These are phyloP conservation scores for Neurospora sp. DNA, from an alignment of 495 filamentous ascomycete species.

Conservation along the genomic window DNA sequence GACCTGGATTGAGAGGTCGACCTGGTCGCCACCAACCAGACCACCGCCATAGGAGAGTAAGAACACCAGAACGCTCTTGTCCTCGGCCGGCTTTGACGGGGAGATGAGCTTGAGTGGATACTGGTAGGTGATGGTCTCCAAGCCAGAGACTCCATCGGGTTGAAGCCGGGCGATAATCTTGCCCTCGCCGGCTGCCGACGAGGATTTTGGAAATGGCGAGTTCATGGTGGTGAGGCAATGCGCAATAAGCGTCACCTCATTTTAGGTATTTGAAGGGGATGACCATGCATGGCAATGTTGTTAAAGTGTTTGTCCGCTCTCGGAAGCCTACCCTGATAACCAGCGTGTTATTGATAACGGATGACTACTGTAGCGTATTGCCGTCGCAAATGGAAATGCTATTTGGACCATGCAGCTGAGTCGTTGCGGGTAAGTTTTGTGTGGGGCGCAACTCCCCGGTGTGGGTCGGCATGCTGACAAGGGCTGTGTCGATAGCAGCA, in stretches of 20 bases:
- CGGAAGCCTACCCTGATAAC: background rate
- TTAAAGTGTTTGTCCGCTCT: background rate
- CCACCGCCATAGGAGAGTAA: conserved; percentile 93
- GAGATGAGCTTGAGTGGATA: conserved; percentile 94
- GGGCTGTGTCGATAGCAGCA: background rate
- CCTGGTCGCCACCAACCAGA: conserved; percentile 74
- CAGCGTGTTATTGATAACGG: background rate
- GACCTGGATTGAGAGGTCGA: conserved; percentile 61
- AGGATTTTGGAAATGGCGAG: conserved; percentile 57
- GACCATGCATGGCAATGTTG: background rate
- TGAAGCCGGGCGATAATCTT: conserved; percentile 62
- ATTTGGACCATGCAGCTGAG: background rate
- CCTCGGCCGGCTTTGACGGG: conserved; percentile 39
- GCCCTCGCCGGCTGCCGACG: conserved; percentile 67
- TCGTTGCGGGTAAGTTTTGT: background rate
- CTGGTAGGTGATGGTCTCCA: conserved; percentile 71
- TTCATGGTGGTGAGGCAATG: conserved; percentile 23
- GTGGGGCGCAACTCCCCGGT: no score
- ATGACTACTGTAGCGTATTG: background rate
- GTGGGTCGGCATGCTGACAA: background rate
- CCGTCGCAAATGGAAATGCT: background rate
- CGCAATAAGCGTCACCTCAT: conserved; percentile 9
- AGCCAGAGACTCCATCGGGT: conserved; percentile 58
- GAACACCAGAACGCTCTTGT: conserved; percentile 61
- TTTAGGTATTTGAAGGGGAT: background rate